Conservation (phyloP, 2,329 filamentous ascomycete genomes). For the Paraphoma chrysanthemicola region DNA sequence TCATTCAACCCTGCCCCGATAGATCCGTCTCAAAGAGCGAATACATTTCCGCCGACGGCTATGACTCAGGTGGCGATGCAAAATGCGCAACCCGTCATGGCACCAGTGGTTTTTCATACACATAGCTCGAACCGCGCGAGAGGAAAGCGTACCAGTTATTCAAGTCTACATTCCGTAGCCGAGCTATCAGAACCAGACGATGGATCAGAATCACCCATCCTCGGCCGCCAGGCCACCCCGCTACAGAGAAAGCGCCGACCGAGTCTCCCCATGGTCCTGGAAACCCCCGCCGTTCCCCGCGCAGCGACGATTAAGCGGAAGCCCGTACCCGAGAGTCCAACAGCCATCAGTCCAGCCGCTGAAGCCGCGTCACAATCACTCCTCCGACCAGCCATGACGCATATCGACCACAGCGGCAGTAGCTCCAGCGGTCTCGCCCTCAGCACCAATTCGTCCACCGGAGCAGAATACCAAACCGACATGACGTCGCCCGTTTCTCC, state of each 20-base stretch:
- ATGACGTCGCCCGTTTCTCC: constrained; percentile 23
- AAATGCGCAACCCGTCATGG: constrained; percentile 28
- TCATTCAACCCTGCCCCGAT: constrained; percentile 4
- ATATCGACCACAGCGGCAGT: constrained; percentile 30
- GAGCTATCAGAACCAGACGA: constrained; percentile 43
- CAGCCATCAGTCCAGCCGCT: constrained; percentile 19
- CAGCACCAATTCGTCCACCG: constrained; percentile 8
- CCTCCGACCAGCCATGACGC: constrained; percentile 29
- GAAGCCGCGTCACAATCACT: constrained; percentile 26
- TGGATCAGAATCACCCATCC: constrained; percentile 25
- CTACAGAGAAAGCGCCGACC: constrained; percentile 10
- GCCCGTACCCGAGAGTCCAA: constrained; percentile 24
- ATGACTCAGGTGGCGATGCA: constrained; percentile 16
- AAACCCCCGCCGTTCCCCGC: constrained; percentile 19
- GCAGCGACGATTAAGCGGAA: constrained; percentile 36
- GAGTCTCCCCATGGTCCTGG: constrained; percentile 12
- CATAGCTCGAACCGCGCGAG: constrained; percentile 43
- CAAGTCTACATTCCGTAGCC: constrained; percentile 40
- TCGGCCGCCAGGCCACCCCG: constrained; percentile 18
- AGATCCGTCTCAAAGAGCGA: constrained; percentile 5
- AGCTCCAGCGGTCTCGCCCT: constrained; percentile 29
- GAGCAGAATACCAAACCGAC: constrained; percentile 12
- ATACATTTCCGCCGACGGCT: constrained; percentile 11
- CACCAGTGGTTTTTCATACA: constrained; percentile 38
- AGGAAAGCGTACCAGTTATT: constrained; percentile 41